A percentile compares a stretch with the other conserved stretches of the same genome.
phyloP scores from a whole-genome alignment of 202 grass and related monocot genomes.

The Panicum hallii region DNA sequence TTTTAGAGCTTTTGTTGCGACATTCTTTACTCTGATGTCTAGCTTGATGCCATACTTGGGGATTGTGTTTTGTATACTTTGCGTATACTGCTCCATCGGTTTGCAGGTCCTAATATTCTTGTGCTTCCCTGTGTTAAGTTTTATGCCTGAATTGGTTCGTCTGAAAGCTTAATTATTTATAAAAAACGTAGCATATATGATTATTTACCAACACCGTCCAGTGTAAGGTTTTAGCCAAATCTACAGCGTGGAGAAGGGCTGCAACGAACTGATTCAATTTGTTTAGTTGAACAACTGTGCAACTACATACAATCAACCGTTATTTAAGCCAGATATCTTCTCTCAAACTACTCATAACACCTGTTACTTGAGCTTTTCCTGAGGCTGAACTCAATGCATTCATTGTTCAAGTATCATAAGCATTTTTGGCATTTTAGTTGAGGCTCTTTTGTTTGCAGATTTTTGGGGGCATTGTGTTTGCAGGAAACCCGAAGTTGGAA shows the following conservation, averaged over 20 bases:
- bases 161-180: slow-evolving; percentile 26
- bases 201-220: neutral
- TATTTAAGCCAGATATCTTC: slow-evolving; percentile 28
- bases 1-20: slow-evolving; percentile 94
- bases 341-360: slow-evolving; percentile 11
- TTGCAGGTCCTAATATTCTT: slow-evolving; percentile 71
- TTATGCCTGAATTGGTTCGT: slow-evolving; percentile 14
- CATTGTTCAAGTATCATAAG: slow-evolving; percentile 25
- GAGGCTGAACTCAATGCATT: neutral
- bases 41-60: slow-evolving; percentile 98
- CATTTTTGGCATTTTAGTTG: slow-evolving; percentile 33
- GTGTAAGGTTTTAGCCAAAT: neutral
- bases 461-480: slow-evolving; percentile 91
- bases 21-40: slow-evolving; percentile 90
- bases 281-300: slow-evolving; percentile 21
- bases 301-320: slow-evolving; percentile 14
- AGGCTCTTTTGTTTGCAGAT: slow-evolving; percentile 64
- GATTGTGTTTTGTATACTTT: slow-evolving; percentile 89
- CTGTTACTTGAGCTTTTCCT: slow-evolving; percentile 28
- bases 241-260: neutral
- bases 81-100: slow-evolving; percentile 93
- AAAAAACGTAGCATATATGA: neutral
- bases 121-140: slow-evolving; percentile 37
- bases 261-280: slow-evolving; percentile 10
- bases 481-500: slow-evolving; percentile 74